phyloP scores from a whole-genome alignment of 371 early-diverging fungal genomes.

The Apophysomyces variabilis region DNA sequence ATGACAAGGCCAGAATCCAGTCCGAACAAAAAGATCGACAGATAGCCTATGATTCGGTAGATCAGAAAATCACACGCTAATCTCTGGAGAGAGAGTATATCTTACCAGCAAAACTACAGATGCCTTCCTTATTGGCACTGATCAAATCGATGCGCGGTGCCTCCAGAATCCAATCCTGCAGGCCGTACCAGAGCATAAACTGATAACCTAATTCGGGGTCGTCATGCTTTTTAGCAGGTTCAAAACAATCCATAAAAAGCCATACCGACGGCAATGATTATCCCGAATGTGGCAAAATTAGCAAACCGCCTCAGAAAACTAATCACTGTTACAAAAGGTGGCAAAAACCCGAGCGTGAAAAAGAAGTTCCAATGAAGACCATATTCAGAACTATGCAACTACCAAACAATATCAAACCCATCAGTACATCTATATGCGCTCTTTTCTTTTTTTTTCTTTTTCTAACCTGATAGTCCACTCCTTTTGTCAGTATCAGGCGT shows the following conservation, averaged over 20 bases:
- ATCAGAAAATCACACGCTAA: background rate
- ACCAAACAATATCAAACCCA: slow-evolving; percentile 19
- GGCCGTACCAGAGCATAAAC: slow-evolving; percentile 51
- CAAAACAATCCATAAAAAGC: background rate
- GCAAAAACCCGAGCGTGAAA: slow-evolving; percentile 88
- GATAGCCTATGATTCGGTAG: slow-evolving; percentile 64
- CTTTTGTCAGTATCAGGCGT: slow-evolving; percentile 74
- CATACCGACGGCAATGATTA: slow-evolving; percentile 53
- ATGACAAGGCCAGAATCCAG: slow-evolving; percentile 60
- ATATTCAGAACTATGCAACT: slow-evolving; percentile 95
- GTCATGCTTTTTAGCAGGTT: background rate
- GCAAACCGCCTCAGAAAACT: slow-evolving; percentile 37
- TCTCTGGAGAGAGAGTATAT: background rate
- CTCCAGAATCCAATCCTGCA: slow-evolving; percentile 77
- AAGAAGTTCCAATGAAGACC: slow-evolving; percentile 99
- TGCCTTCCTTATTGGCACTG: slow-evolving; percentile 92
- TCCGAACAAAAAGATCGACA: slow-evolving; percentile 78
- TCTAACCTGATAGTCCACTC: slow-evolving; percentile 78
- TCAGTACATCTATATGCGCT: background rate
- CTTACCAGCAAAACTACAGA: slow-evolving; percentile 78
- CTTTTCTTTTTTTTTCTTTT: background rate
- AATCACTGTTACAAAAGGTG: slow-evolving; percentile 70
- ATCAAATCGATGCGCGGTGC: slow-evolving; percentile 79
- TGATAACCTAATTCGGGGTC: slow-evolving; percentile 56
- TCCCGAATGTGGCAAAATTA: slow-evolving; percentile 54